Base-by-base conservation (phyloP, 2,329 filamentous ascomycete genomes). In the Bertia moriformis region DNA sequence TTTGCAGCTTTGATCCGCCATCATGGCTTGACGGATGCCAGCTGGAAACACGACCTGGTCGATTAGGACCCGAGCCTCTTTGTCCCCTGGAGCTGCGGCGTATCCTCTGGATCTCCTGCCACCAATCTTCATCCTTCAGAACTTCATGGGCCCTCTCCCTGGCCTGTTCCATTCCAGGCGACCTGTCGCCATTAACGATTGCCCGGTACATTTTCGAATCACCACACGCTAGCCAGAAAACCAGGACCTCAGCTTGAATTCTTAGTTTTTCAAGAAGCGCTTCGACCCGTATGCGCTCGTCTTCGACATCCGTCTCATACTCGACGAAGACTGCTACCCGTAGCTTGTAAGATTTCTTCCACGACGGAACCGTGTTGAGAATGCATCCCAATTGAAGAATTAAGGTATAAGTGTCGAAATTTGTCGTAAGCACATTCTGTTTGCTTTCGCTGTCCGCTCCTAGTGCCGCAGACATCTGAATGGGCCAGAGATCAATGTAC, bases 401-500 rank as follows among this genome's bases (percentile, higher is more conserved):
- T n/a, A 93, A 64, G 0, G 85, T 78, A 49, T 79, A 93, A 0
- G 86, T 93, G 54, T 93, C 86, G 54, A 93, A 93, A 47, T 93
- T 93, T 0, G 83, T 91, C 0, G 86, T 93, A 40, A 89, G 57
- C 4, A 91, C 67, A 48, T 74, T 76, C 44, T 69, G 62, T 43
- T 68, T 70, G 45, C 68, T 77, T 51, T 75, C 72, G 1, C 68
- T 69, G 45, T 80, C 76, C 1, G 79, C 66, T 1, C 75, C 72
- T 22, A 91, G 72, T 49, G 89, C 83, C 1, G 85, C 85, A 4
- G 85, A 89, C 84, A 93, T 93, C 47, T 93, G 87, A 39, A 93
- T 91, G 0, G 86, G 86, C 86, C 86, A 93, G 3, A 93, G 61
- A 50, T 93, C 86, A 44, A 93, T 84, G 50, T 80, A 89, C 49